Base-by-base conservation (phyloP, 2,329 filamentous ascomycete genomes). In the Xylariales sp. region DNA sequence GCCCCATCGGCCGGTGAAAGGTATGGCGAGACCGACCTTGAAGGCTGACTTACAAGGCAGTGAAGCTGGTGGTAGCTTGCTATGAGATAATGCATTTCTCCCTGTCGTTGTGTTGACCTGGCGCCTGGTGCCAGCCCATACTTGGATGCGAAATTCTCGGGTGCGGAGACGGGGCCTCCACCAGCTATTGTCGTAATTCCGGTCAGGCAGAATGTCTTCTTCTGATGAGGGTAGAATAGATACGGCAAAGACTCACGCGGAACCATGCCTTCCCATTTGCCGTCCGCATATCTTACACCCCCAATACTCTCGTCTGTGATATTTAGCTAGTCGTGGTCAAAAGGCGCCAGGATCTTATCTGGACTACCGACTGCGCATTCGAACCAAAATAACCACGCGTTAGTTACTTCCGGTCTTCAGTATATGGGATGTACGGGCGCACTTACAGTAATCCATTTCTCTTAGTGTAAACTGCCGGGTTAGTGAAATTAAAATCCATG, bases 21-120 rank as follows among this genome's bases (percentile, higher is more conserved):
- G 14, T 16, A 23, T 12, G 49, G 16, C 4, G 1, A 10, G 28
- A 50, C 10, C 30, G 10, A 32, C 14, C 8, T 5, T 10, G 16
- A 50, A 5, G 10, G 48, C 9, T 30, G 7, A 7, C 48, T 50
- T 50, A 50, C 28, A 28, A 32, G 48, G 14, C 48, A 50, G 28
- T 50, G 28, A 32, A 32, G 48, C 30, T 50, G 28, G 2, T 50
- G 48, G 28, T 50, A 50, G 28, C 48, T 23, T 2, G 23, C 48
- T 32, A 50, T 50, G 48, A 32, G 48, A 50, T 50, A 50, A 32
- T 50, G 48, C 48, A 50, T 50, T 7, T 50, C 48, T 5, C 48
- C 28, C 32, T 50, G 12, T 50, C 23, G 23, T 50, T 50, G 28
- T 32, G 48, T 50, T 3, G 48, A 50, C 30, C 32, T 50, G 28